Conservation (phyloP, 306 rosid genomes). For the Vachellia collinsii region DNA sequence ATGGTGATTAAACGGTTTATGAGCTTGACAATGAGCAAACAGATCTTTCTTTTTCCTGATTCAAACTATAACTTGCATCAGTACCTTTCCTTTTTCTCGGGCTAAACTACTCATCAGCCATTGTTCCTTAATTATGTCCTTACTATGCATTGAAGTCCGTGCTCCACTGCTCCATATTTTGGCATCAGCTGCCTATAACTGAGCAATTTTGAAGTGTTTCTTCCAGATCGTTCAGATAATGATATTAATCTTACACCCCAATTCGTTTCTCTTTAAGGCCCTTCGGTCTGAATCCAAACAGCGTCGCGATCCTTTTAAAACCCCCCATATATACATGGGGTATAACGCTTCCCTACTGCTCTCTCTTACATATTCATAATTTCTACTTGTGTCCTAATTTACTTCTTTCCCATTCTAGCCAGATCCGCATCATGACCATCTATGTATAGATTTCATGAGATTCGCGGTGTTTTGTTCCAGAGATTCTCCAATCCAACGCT, state of each 20-base stretch:
- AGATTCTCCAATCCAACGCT: not conserved
- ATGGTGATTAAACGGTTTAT: conserved; percentile 47
- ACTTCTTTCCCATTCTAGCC: conserved; percentile 29
- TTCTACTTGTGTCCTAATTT: conserved; percentile 18
- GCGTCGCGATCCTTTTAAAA: conserved; percentile 27
- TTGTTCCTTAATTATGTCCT: conserved; percentile 80
- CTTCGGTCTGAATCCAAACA: conserved; percentile 38
- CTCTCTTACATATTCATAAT: conserved; percentile 10
- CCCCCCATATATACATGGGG: conserved; percentile 47
- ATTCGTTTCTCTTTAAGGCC: conserved; percentile 33
- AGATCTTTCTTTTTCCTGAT: conserved; percentile 38
- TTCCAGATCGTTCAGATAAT: conserved; percentile 42
- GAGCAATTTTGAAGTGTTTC: conserved; percentile 50
- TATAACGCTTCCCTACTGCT: conserved; percentile 24
- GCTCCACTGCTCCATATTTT: conserved; percentile 44
- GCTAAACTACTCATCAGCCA: conserved; percentile 81
- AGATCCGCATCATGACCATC: not conserved
- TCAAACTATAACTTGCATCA: conserved; percentile 56
- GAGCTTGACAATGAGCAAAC: conserved; percentile 17
- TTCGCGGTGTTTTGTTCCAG: not conserved
- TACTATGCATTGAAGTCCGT: conserved; percentile 69
- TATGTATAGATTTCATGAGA: conserved; percentile 8
- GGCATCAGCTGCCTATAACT: conserved; percentile 42
- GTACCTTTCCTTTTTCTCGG: conserved; percentile 55
- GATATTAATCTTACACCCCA: conserved; percentile 29